Conservation (phyloP, 2,329 filamentous ascomycete genomes). For the Fusarium redolens region DNA sequence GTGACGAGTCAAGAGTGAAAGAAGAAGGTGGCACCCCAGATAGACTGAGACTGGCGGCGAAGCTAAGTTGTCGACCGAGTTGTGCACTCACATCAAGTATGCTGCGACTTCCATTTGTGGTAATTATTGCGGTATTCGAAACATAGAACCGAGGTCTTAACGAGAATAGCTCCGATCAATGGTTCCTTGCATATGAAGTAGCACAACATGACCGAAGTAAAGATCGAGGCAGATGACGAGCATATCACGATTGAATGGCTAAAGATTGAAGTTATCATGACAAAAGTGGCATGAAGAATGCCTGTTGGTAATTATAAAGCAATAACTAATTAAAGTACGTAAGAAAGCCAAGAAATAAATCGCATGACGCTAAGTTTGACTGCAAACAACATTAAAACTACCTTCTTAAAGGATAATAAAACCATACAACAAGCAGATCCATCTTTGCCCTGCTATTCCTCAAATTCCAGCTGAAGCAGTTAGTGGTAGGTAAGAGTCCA, state of each 20-base stretch:
- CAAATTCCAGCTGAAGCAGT: not conserved
- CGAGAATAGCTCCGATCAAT: not conserved
- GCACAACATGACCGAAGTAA: not conserved
- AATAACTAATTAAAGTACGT: too few species aligned
- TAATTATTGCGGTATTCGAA: rapidly evolving
- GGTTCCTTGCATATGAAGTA: not conserved
- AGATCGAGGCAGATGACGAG: not conserved
- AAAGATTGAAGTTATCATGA: not conserved
- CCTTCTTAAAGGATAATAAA: too few species aligned
- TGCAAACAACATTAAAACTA: too few species aligned
- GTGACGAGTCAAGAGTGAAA: not conserved
- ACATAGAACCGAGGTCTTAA: not conserved
- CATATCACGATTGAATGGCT: rapidly evolving
- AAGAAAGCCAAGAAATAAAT: not conserved
- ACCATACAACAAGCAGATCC: not conserved
- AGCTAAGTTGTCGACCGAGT: not conserved
- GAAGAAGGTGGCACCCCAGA: rapidly evolving
- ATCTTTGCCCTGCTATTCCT: too few species aligned
- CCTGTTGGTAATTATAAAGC: not conserved
- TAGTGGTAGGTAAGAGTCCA: constrained; percentile 38
- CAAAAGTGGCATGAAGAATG: rapidly evolving
- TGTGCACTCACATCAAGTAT: rapidly evolving
- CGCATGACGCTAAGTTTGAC: not conserved
- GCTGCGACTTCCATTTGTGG: too few species aligned
- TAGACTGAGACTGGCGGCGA: not conserved